Conservation (phyloP, 805 yeast species). For the Kodamaea leandrae region DNA sequence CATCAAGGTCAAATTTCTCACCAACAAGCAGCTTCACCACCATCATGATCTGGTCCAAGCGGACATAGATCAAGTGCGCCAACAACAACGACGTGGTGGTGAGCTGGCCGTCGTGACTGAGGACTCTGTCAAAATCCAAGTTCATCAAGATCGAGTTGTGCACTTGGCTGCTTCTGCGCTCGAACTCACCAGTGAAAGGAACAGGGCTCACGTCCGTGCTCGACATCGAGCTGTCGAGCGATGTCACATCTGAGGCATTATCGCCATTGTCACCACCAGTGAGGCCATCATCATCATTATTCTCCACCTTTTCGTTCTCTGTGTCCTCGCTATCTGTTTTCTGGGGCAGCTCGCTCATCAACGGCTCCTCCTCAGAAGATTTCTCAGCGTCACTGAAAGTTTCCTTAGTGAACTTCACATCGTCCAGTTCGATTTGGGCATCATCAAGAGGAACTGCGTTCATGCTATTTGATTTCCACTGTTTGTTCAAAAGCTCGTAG, state of each 20-base stretch:
- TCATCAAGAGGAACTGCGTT: slow-evolving; percentile 11
- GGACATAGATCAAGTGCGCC: slow-evolving; percentile 29
- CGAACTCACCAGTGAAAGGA: slow-evolving; percentile 1
- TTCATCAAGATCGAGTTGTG: slow-evolving; percentile 15
- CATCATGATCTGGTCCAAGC: slow-evolving; percentile 29
- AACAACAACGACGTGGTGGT: slow-evolving; percentile 26
- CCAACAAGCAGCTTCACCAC: slow-evolving; percentile 33
- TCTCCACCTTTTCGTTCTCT: too few species aligned
- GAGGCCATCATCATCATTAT: neutral
- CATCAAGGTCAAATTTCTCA: slow-evolving; percentile 29
- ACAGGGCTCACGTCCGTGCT: slow-evolving; percentile 4
- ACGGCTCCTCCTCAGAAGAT: neutral
- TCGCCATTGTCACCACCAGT: neutral
- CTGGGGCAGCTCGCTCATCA: neutral
- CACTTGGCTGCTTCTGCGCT: slow-evolving; percentile 1
- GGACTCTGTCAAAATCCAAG: slow-evolving; percentile 25
- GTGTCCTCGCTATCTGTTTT: too few species aligned
- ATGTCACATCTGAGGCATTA: neutral
- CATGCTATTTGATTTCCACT: slow-evolving; percentile 29
- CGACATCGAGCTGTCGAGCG: slow-evolving; percentile 1
- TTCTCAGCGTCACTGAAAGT: neutral
- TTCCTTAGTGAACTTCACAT: neutral
- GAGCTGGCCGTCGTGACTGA: slow-evolving; percentile 31
- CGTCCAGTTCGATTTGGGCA: neutral
- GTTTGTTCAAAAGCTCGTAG: slow-evolving; percentile 22